Evolutionary conservation across 2,329 filamentous ascomycete species (phyloP).

Genomic region (Neonectria magnoliae): DNA sequence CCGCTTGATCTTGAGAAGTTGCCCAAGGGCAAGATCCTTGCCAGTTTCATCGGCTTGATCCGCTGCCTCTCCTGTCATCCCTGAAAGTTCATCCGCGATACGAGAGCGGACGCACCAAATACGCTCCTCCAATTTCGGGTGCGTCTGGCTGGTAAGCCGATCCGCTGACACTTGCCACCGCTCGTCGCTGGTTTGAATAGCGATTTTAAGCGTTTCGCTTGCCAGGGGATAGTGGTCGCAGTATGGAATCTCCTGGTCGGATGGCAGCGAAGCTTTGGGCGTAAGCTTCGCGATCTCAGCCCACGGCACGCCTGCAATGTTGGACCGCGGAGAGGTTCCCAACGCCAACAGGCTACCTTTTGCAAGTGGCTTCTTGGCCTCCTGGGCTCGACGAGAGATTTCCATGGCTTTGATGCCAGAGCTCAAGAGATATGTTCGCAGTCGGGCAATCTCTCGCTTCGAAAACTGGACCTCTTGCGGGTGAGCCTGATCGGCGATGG

Average conservation of each 20-base stretch:
- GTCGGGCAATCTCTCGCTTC: slow-evolving; percentile 81
- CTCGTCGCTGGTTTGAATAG: slow-evolving; percentile 59
- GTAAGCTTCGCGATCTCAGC: slow-evolving; percentile 55
- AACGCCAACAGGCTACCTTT: slow-evolving; percentile 28
- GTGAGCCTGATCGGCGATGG: slow-evolving; percentile 57
- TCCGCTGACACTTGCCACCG: slow-evolving; percentile 70
- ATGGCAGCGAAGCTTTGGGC: slow-evolving; percentile 46
- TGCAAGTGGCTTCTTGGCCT: slow-evolving; percentile 51
- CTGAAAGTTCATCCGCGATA: slow-evolving; percentile 63
- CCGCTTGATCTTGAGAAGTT: slow-evolving; percentile 82
- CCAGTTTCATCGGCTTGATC: slow-evolving; percentile 84
- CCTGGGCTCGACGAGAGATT: slow-evolving; percentile 73
- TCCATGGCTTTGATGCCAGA: slow-evolving; percentile 92
- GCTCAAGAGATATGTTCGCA: slow-evolving; percentile 79
- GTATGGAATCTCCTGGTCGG: slow-evolving; percentile 51
- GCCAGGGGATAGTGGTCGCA: slow-evolving; percentile 62
- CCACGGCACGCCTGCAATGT: slow-evolving; percentile 49
- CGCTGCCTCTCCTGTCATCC: slow-evolving; percentile 72
- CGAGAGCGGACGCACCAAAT: slow-evolving; percentile 59
- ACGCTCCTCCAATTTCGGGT: slow-evolving; percentile 60
- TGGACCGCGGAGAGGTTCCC: slow-evolving; percentile 36
- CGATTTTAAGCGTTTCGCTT: slow-evolving; percentile 60
- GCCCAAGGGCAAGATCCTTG: slow-evolving; percentile 78
- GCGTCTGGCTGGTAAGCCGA: slow-evolving; percentile 66
- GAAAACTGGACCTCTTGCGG: slow-evolving; percentile 56